These are phyloP conservation scores for Penicillium desertorum DNA, from an alignment of 495 filamentous ascomycete species.

Conservation along the genomic window DNA sequence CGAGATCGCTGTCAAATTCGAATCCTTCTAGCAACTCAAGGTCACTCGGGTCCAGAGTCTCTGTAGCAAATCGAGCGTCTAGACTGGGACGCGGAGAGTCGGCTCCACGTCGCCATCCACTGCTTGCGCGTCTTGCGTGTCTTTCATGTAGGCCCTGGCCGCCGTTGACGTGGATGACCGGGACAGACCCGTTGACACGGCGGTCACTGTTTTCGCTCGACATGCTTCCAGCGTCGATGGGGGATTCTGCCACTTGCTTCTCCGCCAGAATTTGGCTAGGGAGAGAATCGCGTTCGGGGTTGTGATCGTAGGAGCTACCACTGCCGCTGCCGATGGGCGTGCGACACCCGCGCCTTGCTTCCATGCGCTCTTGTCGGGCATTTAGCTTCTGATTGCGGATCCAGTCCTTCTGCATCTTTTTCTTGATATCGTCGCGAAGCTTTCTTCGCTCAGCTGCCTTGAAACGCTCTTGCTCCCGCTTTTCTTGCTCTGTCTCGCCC, in stretches of 20 bases:
- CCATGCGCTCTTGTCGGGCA: slow-evolving; percentile 42
- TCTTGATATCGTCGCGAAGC: slow-evolving; percentile 42
- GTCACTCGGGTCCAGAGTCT: slow-evolving; percentile 26
- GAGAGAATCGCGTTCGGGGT: slow-evolving; percentile 5
- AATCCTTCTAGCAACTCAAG: slow-evolving; percentile 43
- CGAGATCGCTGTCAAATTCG: slow-evolving; percentile 50
- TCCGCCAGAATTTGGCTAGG: slow-evolving; percentile 26
- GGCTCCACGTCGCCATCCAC: slow-evolving; percentile 10
- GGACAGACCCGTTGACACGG: slow-evolving; percentile 27
- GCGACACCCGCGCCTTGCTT: slow-evolving; percentile 22
- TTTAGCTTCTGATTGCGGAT: slow-evolving; percentile 50
- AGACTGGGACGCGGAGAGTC: slow-evolving; percentile 32
- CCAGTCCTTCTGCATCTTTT: slow-evolving; percentile 53
- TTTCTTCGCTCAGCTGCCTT: slow-evolving; percentile 46
- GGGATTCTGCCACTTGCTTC: slow-evolving; percentile 28
- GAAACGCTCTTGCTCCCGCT: slow-evolving; percentile 45
- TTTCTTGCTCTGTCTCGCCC: slow-evolving; percentile 64
- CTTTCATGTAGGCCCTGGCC: slow-evolving; percentile 29
- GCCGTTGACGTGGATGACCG: slow-evolving; percentile 37
- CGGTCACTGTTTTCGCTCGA: slow-evolving; percentile 24
- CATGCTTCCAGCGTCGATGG: slow-evolving; percentile 24
- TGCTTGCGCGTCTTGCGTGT: slow-evolving; percentile 20
- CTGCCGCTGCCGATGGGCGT: slow-evolving; percentile 18
- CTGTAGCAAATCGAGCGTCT: slow-evolving; percentile 28
- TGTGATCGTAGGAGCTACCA: slow-evolving; percentile 9